These are phyloP conservation scores for Chenopodium berlandieri DNA, from an alignment of 148 eudicot species.

Conservation along the genomic window DNA sequence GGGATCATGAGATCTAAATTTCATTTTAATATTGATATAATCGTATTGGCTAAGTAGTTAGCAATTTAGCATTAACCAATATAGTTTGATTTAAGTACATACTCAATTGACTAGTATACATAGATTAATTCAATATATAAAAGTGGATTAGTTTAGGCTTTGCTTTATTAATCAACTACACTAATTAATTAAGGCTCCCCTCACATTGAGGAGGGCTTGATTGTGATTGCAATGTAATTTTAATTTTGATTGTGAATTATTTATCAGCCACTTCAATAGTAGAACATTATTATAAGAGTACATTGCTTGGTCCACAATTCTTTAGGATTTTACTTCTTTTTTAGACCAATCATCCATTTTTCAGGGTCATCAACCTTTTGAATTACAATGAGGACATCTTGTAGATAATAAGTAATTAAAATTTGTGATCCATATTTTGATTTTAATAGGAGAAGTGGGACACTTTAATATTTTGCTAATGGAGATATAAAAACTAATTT, in stretches of 20 bases:
- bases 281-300: neutral
- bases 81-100: neutral
- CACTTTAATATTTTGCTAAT: too few relatives aligned
- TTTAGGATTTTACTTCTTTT: neutral
- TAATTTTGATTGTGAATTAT: neutral
- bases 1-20: neutral
- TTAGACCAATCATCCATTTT: neutral
- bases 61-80: neutral
- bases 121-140: neutral
- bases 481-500: too few relatives aligned
- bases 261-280: neutral
- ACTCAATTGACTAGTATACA: neutral
- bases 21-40: neutral
- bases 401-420: too few relatives aligned
- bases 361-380: too few relatives aligned
- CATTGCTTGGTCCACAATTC: neutral
- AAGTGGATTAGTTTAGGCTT: neutral
- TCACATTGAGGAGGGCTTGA: constrained; percentile 1
- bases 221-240: neutral
- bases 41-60: neutral
- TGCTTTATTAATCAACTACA: neutral
- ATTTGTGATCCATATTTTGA: too few relatives aligned
- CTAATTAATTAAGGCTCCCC: too few relatives aligned
- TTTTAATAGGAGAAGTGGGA: too few relatives aligned
- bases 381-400: too few relatives aligned